Evolutionary conservation across 148 eudicot species (phyloP).

Genomic region (Mesembryanthemum crystallinum): DNA sequence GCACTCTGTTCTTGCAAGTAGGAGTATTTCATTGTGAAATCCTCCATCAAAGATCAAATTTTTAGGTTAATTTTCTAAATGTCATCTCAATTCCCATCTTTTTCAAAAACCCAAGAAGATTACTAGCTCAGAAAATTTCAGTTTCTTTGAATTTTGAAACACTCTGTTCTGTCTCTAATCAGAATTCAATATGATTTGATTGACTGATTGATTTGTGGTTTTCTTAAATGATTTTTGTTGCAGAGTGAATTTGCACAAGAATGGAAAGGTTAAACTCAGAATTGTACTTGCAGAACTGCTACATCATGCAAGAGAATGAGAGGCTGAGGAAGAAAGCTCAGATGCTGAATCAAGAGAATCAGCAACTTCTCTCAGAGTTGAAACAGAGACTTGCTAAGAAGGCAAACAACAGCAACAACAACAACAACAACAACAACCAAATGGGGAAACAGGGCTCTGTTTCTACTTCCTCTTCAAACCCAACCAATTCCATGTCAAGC

Average conservation of each 20-base stretch:
- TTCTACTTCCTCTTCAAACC: constrained; percentile 34
- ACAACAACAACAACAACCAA: constrained; percentile 18
- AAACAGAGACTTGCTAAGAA: constrained; percentile 44
- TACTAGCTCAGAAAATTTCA: not conserved
- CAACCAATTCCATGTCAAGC: constrained; percentile 30
- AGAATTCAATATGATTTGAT: not conserved
- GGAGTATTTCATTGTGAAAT: not conserved
- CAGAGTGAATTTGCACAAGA: not conserved
- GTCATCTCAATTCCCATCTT: not conserved
- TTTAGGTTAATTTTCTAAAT: not conserved
- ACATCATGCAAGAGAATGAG: constrained; percentile 92
- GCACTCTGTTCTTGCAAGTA: constrained; percentile 10
- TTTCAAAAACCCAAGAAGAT: not conserved
- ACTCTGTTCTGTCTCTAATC: not conserved
- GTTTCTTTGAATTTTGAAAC: not conserved
- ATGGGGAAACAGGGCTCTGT: constrained; percentile 31
- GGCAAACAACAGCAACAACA: constrained; percentile 12
- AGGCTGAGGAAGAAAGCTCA: constrained; percentile 77
- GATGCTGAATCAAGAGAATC: constrained; percentile 75
- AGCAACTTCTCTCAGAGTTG: constrained; percentile 65
- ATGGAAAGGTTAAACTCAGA: constrained; percentile 92
- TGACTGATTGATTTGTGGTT: not conserved
- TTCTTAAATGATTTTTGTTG: not conserved
- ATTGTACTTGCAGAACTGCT: constrained; percentile 76
- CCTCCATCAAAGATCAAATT: not conserved